Conservation (phyloP, 176 grass and related monocot species). For the Triticum turgidum region DNA sequence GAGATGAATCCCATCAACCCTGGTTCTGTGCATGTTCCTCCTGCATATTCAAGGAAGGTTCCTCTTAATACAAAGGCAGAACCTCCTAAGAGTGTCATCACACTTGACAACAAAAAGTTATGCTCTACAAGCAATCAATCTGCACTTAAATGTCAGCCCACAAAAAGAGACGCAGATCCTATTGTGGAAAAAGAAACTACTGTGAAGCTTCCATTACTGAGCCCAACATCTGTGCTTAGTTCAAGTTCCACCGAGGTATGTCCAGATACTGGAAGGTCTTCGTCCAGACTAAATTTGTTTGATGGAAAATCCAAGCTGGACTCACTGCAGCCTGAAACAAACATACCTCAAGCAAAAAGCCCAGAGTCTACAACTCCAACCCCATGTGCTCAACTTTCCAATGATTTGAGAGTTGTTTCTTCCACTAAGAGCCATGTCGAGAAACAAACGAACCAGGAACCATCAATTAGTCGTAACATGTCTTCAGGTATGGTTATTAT, state of each 20-base stretch:
- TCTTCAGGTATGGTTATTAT: constrained; percentile 41
- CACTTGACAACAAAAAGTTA: not conserved
- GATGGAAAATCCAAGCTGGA: not conserved
- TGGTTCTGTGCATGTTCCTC: constrained; percentile 22
- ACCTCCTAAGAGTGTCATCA: not conserved
- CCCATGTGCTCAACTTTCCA: constrained; percentile 11
- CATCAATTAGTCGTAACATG: constrained; percentile 12
- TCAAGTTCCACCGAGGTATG: not conserved
- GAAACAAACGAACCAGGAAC: constrained; percentile 7
- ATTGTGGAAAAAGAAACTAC: constrained; percentile 3
- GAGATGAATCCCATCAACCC: constrained; percentile 17
- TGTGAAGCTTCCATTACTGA: constrained; percentile 12
- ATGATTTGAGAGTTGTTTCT: constrained; percentile 13
- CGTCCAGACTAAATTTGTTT: not conserved
- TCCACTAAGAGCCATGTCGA: constrained; percentile 11
- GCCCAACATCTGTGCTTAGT: constrained; percentile 29
- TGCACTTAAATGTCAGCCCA: not conserved
- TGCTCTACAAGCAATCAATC: constrained; percentile 1
- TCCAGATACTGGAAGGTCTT: not conserved
- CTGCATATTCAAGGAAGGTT: constrained; percentile 20
- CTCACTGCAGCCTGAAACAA: constrained; percentile 13
- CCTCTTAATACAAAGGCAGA: constrained; percentile 16
- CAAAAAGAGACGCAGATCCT: not conserved
- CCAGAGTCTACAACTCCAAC: not conserved
- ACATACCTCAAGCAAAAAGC: constrained; percentile 1